Evolutionary conservation across 768 basidiomycete genomes (phyloP).

Genomic region (Pulveroboletus sp.): DNA sequence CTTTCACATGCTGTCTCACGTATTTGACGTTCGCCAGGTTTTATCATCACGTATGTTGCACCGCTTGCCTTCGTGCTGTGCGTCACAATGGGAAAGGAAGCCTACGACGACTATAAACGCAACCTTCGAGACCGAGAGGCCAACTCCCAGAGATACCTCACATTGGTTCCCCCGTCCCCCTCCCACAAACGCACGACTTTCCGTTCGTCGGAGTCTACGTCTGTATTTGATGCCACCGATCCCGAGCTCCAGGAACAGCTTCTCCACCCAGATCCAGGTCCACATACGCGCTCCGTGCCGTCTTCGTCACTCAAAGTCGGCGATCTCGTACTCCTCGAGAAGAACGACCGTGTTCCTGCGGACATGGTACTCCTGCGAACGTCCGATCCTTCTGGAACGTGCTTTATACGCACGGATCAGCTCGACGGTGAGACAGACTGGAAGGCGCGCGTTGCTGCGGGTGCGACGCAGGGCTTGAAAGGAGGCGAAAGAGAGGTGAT

Average conservation of each 20-base stretch:
- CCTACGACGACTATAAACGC: conserved; percentile 97
- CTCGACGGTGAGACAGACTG: conserved; percentile 99
- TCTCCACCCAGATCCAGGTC: conserved; percentile 34
- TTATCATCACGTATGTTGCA: conserved; percentile 93
- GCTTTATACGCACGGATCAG: conserved; percentile 97
- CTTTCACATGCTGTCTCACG: background rate
- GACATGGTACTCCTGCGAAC: conserved; percentile 90
- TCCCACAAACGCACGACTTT: conserved; percentile 26
- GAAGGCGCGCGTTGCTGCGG: conserved; percentile 90
- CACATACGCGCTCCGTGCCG: conserved; percentile 74
- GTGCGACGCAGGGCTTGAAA: conserved; percentile 17
- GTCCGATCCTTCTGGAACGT: conserved; percentile 85
- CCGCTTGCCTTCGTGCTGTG: conserved; percentile 93
- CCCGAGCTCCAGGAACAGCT: conserved; percentile 14
- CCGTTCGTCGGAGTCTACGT: conserved; percentile 16
- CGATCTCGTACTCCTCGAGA: conserved; percentile 87
- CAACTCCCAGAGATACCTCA: conserved; percentile 88
- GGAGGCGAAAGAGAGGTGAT: conserved; percentile 49
- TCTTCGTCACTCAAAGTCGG: conserved; percentile 88
- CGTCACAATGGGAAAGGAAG: conserved; percentile 98
- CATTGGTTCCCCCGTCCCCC: conserved; percentile 56
- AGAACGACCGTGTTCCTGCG: conserved; percentile 96
- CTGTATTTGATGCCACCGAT: conserved; percentile 18
- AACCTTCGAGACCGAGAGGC: conserved; percentile 90
- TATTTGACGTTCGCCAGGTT: conserved; percentile 50